phyloP scores from a whole-genome alignment of 2,329 filamentous ascomycete genomes.

The Xenosphaeropsis pyriputrescens region DNA sequence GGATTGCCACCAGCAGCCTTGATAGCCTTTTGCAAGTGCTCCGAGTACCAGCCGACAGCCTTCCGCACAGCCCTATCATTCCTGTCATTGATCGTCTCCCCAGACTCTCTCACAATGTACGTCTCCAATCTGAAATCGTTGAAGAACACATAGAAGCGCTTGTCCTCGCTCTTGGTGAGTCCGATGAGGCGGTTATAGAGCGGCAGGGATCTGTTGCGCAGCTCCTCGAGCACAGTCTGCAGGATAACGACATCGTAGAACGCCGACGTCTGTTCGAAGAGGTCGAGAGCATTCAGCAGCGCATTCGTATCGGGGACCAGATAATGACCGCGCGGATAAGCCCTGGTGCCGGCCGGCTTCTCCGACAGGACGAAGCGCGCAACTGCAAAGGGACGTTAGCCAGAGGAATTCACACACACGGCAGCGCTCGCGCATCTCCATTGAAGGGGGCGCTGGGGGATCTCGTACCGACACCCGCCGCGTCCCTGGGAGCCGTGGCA shows the following conservation, averaged over 20 bases:
- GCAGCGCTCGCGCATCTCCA: no score
- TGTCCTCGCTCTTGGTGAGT: constrained; percentile 88
- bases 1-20: constrained; percentile 34
- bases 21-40: constrained; percentile 55
- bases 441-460: no score
- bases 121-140: constrained; percentile 96
- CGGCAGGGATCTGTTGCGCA: constrained; percentile 84
- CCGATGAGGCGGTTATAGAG: constrained; percentile 88
- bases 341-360: constrained; percentile 68
- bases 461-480: constrained; percentile 58
- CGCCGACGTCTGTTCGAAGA: constrained; percentile 81
- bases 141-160: constrained; percentile 97
- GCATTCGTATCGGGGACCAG: constrained; percentile 93
- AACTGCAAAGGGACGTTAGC: constrained; percentile 29
- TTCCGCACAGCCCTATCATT: constrained; percentile 85
- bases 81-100: constrained; percentile 88
- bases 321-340: constrained; percentile 80
- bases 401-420: background rate
- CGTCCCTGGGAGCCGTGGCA: constrained; percentile 61
- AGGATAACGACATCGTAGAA: constrained; percentile 96
- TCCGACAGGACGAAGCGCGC: constrained; percentile 79
- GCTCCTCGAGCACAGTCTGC: constrained; percentile 91
- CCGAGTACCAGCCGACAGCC: constrained; percentile 79
- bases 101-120: constrained; percentile 56
- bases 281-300: constrained; percentile 87